These are phyloP conservation scores for Umbelopsis sp. DNA, from an alignment of 192 early-diverging fungal genomes.

Conservation along the genomic window DNA sequence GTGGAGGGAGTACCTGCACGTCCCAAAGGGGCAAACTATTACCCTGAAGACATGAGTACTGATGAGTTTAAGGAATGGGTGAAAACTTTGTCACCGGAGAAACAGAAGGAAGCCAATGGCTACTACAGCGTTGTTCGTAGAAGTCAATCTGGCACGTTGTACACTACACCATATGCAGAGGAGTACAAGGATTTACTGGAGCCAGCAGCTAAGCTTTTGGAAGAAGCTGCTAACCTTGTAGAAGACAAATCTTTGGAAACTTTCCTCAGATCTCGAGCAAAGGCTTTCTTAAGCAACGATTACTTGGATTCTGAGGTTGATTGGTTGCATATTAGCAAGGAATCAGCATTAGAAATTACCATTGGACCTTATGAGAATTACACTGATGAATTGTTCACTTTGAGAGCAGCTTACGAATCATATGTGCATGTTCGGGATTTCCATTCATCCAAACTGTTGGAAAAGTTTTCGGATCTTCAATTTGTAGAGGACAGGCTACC, in stretches of 20 bases:
- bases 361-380: constrained; percentile 77
- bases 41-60: constrained; percentile 71
- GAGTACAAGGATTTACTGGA: constrained; percentile 60
- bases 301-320: constrained; percentile 70
- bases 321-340: constrained; percentile 69
- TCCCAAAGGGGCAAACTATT: constrained; percentile 68
- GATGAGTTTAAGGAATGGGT: constrained; percentile 66
- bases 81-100: constrained; percentile 43
- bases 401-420: constrained; percentile 71
- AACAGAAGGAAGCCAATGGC: constrained; percentile 56
- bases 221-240: constrained; percentile 59
- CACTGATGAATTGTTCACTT: constrained; percentile 65
- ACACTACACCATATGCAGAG: constrained; percentile 53
- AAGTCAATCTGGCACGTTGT: constrained; percentile 40
- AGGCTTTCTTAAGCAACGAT: constrained; percentile 61
- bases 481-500: constrained; percentile 69
- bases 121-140: constrained; percentile 67
- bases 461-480: constrained; percentile 67
- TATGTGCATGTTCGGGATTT: constrained; percentile 72
- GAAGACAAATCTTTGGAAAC: constrained; percentile 54
- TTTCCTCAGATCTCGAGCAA: constrained; percentile 61
- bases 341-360: constrained; percentile 67
- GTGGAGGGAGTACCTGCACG: constrained; percentile 40
- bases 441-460: constrained; percentile 53
- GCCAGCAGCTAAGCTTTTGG: constrained; percentile 56